These are phyloP conservation scores for Acanthamoeba castellanii DNA, from an alignment of 208 protist genomes.

Conservation along the genomic window DNA sequence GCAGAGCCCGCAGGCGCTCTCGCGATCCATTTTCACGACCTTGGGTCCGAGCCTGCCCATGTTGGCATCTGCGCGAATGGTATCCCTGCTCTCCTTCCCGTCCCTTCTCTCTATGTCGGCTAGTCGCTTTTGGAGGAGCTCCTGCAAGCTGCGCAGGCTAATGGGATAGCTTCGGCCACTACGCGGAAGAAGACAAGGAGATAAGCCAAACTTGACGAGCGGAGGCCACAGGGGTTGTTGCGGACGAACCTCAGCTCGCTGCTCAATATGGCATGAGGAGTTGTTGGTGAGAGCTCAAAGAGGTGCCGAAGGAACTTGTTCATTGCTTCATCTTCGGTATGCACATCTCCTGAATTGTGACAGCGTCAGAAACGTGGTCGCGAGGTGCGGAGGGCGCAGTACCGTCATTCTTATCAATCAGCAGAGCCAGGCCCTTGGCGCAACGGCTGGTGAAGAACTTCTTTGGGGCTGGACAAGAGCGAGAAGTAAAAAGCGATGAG, in stretches of 20 bases:
- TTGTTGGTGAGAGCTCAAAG: constrained; percentile 10
- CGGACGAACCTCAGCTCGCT: not conserved
- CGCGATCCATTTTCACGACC: not conserved
- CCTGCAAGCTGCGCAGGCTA: constrained; percentile 5
- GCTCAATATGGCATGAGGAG: constrained; percentile 27
- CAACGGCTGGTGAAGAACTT: constrained; percentile 28
- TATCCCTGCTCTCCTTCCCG: not conserved
- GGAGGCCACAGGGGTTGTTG: not conserved
- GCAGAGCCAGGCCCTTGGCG: constrained; percentile 26
- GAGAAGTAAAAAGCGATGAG: not conserved
- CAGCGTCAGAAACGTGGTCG: too few relatives aligned
- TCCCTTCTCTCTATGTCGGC: not conserved
- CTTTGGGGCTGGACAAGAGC: not conserved
- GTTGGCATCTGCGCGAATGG: not conserved
- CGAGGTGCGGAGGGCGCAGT: not conserved
- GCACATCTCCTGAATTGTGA: not conserved
- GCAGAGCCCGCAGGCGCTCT: not conserved
- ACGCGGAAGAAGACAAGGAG: not conserved
- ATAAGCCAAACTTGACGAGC: not conserved
- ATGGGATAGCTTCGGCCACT: constrained; percentile 49
- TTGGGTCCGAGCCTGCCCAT: constrained; percentile 21
- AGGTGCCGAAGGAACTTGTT: constrained; percentile 36
- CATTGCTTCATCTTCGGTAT: constrained; percentile 36
- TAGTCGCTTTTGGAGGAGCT: not conserved
- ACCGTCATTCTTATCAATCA: constrained; percentile 45